These are phyloP conservation scores for Termitomyces sp. DNA, from an alignment of 768 basidiomycete species.

Conservation along the genomic window DNA sequence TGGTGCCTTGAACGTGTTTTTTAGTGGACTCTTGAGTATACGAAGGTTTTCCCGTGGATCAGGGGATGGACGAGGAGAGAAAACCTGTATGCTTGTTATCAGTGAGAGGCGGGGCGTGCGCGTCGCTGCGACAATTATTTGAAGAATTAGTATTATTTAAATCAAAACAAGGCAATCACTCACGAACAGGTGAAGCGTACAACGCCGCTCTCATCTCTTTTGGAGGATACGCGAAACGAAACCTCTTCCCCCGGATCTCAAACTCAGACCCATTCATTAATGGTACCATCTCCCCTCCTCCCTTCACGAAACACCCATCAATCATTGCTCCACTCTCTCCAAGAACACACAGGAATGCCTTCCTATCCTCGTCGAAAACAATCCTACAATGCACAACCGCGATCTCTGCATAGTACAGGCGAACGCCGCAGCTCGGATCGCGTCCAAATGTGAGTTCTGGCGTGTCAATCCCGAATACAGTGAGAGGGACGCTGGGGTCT, in stretches of 20 bases:
- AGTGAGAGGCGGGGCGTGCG: constrained; percentile 65
- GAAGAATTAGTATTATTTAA: neutral
- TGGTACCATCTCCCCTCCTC: constrained; percentile 42
- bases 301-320: constrained; percentile 56
- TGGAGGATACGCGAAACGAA: constrained; percentile 71
- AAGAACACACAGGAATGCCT: constrained; percentile 67
- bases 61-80: constrained; percentile 55
- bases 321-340: constrained; percentile 53
- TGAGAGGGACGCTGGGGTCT: constrained; percentile 41
- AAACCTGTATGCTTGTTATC: constrained; percentile 71
- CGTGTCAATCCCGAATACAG: constrained; percentile 70
- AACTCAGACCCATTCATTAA: constrained; percentile 58
- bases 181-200: constrained; percentile 45
- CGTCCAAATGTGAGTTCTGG: constrained; percentile 65
- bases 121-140: constrained; percentile 21
- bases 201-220: constrained; percentile 57
- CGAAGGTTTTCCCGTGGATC: constrained; percentile 61
- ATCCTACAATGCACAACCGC: constrained; percentile 63
- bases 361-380: constrained; percentile 59
- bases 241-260: constrained; percentile 64
- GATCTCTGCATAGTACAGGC: constrained; percentile 65
- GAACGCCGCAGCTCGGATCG: constrained; percentile 55
- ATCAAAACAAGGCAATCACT: constrained; percentile 11
- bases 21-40: constrained; percentile 55
- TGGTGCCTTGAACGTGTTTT: constrained; percentile 26